A percentile compares a stretch with the other conserved stretches of the same genome.
Conservation (phyloP, 2,329 filamentous ascomycete species). For the Clonostachys solani region DNA sequence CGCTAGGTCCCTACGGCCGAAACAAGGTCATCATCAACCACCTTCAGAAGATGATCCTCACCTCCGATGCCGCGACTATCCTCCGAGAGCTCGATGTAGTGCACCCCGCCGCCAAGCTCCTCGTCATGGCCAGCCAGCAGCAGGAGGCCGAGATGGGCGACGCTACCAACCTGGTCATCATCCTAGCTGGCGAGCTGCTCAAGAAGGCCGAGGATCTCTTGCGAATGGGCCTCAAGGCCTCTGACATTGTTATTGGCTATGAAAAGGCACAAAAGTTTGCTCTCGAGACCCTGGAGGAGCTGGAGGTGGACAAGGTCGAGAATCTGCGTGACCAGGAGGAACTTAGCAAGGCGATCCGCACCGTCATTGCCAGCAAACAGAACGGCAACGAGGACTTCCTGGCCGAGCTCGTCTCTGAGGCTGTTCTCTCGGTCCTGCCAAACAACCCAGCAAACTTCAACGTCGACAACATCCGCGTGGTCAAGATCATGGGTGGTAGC, state of each 20-base stretch:
- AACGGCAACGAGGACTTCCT: conserved; percentile 88
- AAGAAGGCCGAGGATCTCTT: conserved; percentile 97
- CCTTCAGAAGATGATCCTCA: conserved; percentile 98
- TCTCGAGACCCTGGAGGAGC: conserved; percentile 78
- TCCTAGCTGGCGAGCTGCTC: conserved; percentile 90
- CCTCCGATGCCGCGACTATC: conserved; percentile 96
- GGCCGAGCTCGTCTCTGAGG: conserved; percentile 81
- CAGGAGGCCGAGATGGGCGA: conserved; percentile 99
- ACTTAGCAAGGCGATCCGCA: conserved; percentile 91
- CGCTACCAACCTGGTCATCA: conserved; percentile 94
- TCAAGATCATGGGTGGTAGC: conserved; percentile 99
- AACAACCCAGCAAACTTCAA: conserved; percentile 97
- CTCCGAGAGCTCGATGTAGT: conserved; percentile 96
- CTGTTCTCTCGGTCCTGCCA: conserved; percentile 80
- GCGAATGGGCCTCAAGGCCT: conserved; percentile 96
- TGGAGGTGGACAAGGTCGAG: conserved; percentile 85
- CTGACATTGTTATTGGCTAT: conserved; percentile 93
- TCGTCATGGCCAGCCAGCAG: conserved; percentile 98
- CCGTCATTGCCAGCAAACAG: conserved; percentile 95
- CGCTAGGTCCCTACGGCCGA: conserved; percentile 91
- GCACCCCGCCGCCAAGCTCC: conserved; percentile 92
- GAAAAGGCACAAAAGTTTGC: conserved; percentile 91
- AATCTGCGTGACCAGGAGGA: conserved; percentile 78
- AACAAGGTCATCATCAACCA: conserved; percentile 99
- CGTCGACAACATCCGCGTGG: conserved; percentile 96